Evolutionary conservation across 1,284 basidiomycete species (phyloP).

Genomic region (Stygiomarasmius scandens): DNA sequence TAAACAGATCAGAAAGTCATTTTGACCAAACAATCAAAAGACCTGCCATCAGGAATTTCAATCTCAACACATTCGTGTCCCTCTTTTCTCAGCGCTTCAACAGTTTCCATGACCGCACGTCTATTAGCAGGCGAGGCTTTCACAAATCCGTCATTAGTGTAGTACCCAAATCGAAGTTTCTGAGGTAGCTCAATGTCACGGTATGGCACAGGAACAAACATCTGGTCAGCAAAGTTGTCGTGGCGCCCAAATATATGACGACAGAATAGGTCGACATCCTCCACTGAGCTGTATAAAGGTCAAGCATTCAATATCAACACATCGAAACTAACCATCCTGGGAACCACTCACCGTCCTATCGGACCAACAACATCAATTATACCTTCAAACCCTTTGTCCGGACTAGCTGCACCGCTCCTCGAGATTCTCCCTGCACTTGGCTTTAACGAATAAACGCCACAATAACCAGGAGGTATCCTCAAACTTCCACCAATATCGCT

Average conservation of each 20-base stretch:
- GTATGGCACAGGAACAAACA: slow-evolving; percentile 60
- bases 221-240: slow-evolving; percentile 36
- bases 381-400: slow-evolving; percentile 68
- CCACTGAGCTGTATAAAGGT: slow-evolving; percentile 14
- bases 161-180: slow-evolving; percentile 76
- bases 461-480: slow-evolving; percentile 81
- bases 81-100: slow-evolving; percentile 63
- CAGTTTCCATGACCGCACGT: slow-evolving; percentile 79
- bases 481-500: slow-evolving; percentile 78
- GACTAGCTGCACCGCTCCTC: slow-evolving; percentile 47
- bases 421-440: slow-evolving; percentile 62
- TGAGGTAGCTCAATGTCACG: slow-evolving; percentile 53
- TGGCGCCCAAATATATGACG: slow-evolving; percentile 57
- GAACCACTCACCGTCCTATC: slow-evolving; percentile 62
- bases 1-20: slow-evolving; percentile 25
- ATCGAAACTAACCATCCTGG: background rate
- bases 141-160: slow-evolving; percentile 63
- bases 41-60: slow-evolving; percentile 9
- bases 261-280: slow-evolving; percentile 56
- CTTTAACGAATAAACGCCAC: slow-evolving; percentile 83
- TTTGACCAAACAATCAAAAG: slow-evolving; percentile 5
- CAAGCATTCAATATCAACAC: background rate
- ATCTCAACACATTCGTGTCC: slow-evolving; percentile 84
- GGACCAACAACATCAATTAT: slow-evolving; percentile 67
- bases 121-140: slow-evolving; percentile 80